Percentiles rank a stretch among this genome's conserved stretches.
These are phyloP conservation scores for Lolium multiflorum DNA, from an alignment of 176 grass and related monocot species.

Conservation along the genomic window DNA sequence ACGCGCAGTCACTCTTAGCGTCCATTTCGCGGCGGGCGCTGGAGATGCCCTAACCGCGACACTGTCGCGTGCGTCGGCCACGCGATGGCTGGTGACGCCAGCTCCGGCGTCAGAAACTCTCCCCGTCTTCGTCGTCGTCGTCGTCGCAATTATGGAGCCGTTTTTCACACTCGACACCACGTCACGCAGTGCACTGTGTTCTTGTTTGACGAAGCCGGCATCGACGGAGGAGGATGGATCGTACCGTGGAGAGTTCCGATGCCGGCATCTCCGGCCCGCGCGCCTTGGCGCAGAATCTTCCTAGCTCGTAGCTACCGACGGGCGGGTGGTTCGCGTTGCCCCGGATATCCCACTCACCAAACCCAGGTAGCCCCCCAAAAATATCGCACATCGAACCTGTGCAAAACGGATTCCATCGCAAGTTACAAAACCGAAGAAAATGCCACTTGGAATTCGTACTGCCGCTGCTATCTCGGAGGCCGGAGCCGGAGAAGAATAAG, in stretches of 20 bases:
- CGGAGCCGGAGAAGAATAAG: too few species aligned
- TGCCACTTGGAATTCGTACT: not conserved
- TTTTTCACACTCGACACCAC: not conserved
- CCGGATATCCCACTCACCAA: not conserved
- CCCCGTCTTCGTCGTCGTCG: not conserved
- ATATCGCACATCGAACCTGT: not conserved
- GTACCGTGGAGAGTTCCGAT: conserved; percentile 24
- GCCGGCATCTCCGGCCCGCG: conserved; percentile 14
- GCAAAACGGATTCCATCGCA: not conserved
- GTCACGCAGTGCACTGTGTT: not conserved
- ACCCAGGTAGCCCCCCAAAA: not conserved
- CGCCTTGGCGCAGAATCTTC: conserved; percentile 42
- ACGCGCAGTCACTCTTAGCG: too few species aligned
- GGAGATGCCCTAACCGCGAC: too few species aligned
- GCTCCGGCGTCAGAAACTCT: not conserved
- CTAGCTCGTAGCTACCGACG: not conserved
- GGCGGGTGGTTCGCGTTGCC: not conserved
- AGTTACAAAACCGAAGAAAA: not conserved
- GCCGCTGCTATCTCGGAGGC: too few species aligned
- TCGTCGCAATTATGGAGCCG: not conserved
- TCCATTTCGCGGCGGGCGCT: too few species aligned
- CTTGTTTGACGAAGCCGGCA: conserved; percentile 42
- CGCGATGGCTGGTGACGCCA: not conserved
- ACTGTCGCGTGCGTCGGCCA: not conserved
- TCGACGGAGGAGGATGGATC: not conserved